These are phyloP conservation scores for Komagataella phaffii DNA, from an alignment of 805 yeast species.

Conservation along the genomic window DNA sequence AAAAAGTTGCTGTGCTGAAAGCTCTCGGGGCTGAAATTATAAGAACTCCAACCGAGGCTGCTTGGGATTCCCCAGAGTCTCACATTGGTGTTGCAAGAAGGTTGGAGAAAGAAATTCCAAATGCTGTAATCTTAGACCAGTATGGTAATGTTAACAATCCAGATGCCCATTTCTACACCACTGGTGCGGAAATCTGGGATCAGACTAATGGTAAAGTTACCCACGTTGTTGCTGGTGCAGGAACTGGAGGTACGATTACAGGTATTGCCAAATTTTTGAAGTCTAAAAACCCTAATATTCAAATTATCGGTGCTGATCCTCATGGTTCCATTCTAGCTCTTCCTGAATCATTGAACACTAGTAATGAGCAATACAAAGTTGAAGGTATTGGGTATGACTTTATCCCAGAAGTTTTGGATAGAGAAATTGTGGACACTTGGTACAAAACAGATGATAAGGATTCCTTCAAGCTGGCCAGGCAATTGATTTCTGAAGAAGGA, in stretches of 20 bases:
- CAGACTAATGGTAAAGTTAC: conserved; percentile 62
- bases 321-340: conserved; percentile 73
- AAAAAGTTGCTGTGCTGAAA: conserved; percentile 75
- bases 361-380: conserved; percentile 53
- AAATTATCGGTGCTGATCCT: conserved; percentile 75
- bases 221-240: conserved; percentile 82
- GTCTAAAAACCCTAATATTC: conserved; percentile 48
- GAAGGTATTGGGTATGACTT: conserved; percentile 91
- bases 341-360: conserved; percentile 57
- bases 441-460: conserved; percentile 77
- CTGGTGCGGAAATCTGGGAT: conserved; percentile 77
- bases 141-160: conserved; percentile 72
- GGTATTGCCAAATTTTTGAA: conserved; percentile 72
- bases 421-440: conserved; percentile 62
- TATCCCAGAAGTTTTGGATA: conserved; percentile 66
- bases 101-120: conserved; percentile 72
- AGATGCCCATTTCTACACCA: conserved; percentile 70
- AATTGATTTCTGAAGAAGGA: conserved; percentile 76
- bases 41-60: conserved; percentile 86
- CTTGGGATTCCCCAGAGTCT: conserved; percentile 86
- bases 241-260: conserved; percentile 86
- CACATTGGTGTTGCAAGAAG: conserved; percentile 81
- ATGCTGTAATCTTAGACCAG: conserved; percentile 76
- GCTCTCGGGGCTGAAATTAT: conserved; percentile 86
- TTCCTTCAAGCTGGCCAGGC: conserved; percentile 68